A percentile compares a stretch with the other conserved stretches of the same genome.
phyloP scores from a whole-genome alignment of 768 basidiomycete genomes.

The Suillus hirtellus region DNA sequence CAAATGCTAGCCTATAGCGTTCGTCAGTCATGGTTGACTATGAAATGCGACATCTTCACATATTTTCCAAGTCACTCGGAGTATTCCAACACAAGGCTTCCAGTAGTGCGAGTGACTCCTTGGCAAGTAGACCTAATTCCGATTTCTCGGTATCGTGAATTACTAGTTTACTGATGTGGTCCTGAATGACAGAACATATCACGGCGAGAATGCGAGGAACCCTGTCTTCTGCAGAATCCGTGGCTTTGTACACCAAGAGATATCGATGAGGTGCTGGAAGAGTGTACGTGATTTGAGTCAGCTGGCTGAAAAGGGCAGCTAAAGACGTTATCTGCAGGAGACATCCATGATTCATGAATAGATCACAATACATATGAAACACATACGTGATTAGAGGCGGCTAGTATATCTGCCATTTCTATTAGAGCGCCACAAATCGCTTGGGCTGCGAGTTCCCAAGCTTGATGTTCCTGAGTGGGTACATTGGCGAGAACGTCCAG shows the following conservation, averaged over 20 bases:
- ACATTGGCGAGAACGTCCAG: constrained; percentile 31
- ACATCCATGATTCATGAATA: constrained; percentile 13
- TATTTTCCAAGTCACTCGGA: constrained; percentile 42
- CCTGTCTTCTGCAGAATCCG: constrained; percentile 23
- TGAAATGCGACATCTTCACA: constrained; percentile 21
- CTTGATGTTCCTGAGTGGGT: constrained; percentile 19
- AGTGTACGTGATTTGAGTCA: constrained; percentile 45
- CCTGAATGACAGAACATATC: constrained; percentile 43
- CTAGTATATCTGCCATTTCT: constrained; percentile 41
- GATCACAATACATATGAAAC: constrained; percentile 2
- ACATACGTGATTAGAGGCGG: constrained; percentile 35
- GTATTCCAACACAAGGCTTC: constrained; percentile 54
- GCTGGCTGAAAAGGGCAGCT: constrained; percentile 52
- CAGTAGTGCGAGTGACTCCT: constrained; percentile 47
- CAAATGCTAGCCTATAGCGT: constrained; percentile 35
- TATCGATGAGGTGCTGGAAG: constrained; percentile 48
- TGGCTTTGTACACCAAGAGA: constrained; percentile 34
- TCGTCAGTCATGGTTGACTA: background rate
- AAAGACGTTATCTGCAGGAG: constrained; percentile 44
- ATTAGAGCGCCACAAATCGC: constrained; percentile 39
- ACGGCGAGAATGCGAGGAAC: constrained; percentile 39
- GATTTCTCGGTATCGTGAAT: constrained; percentile 27
- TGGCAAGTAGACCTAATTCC: constrained; percentile 35
- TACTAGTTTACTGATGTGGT: constrained; percentile 38
- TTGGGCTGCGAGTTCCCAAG: constrained; percentile 22